Evolutionary conservation across 176 grass and related monocot species (phyloP).

Genomic region (Carex parvula): DNA sequence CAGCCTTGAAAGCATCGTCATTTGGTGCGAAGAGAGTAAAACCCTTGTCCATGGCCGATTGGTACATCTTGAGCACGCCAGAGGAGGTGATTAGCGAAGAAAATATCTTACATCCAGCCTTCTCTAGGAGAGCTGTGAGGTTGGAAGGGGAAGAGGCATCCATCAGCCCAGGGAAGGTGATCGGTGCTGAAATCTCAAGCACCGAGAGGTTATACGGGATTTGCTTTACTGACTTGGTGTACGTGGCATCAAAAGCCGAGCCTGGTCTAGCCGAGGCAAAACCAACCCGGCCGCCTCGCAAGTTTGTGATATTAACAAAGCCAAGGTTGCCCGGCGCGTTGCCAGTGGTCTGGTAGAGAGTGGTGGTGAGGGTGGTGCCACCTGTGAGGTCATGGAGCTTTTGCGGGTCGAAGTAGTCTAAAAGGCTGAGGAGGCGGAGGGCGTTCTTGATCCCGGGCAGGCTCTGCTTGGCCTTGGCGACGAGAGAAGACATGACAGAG

Average conservation of each 20-base stretch:
- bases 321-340: constrained; percentile 72
- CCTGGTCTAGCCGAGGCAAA: constrained; percentile 79
- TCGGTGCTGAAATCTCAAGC: constrained; percentile 73
- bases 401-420: constrained; percentile 89
- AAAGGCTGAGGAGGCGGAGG: constrained; percentile 79
- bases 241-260: constrained; percentile 65
- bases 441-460: constrained; percentile 83
- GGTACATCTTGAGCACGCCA: constrained; percentile 77
- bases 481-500: constrained; percentile 75
- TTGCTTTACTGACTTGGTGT: constrained; percentile 68
- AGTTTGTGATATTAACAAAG: constrained; percentile 94
- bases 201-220: constrained; percentile 89
- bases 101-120: constrained; percentile 94
- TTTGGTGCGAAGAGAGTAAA: constrained; percentile 86
- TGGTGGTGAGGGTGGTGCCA: constrained; percentile 74
- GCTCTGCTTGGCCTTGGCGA: constrained; percentile 62
- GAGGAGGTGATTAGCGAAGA: constrained; percentile 59
- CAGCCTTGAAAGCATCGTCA: constrained; percentile 87
- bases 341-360: constrained; percentile 94
- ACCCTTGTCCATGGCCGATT: constrained; percentile 81
- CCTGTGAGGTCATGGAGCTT: constrained; percentile 79
- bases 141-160: constrained; percentile 47
- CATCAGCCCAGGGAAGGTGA: constrained; percentile 81
- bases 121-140: constrained; percentile 78
- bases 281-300: constrained; percentile 75